phyloP scores from a whole-genome alignment of 176 grass and related monocot species.

The Cymbopogon citratus region DNA sequence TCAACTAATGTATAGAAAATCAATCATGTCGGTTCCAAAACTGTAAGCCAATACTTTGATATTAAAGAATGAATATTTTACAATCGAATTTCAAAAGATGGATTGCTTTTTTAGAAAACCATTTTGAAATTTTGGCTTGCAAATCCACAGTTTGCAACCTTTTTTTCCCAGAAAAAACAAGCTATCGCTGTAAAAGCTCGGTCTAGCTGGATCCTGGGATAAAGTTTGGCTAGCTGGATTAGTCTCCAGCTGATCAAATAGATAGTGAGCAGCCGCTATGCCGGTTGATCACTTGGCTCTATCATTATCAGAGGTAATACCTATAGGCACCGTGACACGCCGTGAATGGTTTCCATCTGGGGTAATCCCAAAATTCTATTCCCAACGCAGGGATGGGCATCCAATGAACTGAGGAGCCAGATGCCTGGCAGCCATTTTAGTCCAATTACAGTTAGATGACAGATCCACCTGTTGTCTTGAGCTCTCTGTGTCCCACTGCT shows the following conservation, averaged over 20 bases:
- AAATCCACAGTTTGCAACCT: background rate
- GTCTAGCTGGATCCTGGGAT: background rate
- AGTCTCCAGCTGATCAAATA: background rate
- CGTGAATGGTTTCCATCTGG: background rate
- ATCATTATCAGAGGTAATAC: background rate
- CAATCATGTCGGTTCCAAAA: background rate
- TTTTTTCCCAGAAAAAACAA: background rate
- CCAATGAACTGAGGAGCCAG: background rate
- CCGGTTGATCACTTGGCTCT: background rate
- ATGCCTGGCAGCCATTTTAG: background rate
- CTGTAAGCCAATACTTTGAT: background rate
- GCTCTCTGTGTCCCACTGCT: slow-evolving; percentile 16
- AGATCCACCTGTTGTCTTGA: slow-evolving; percentile 9
- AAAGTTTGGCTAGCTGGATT: background rate
- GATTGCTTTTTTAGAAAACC: background rate
- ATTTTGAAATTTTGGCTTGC: background rate
- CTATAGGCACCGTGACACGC: background rate
- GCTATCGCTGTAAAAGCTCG: background rate
- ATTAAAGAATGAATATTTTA: background rate
- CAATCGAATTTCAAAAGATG: background rate
- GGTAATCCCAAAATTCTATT: slow-evolving; percentile 1
- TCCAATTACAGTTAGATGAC: background rate
- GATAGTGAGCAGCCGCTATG: background rate
- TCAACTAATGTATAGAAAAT: background rate
- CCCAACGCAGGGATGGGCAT: background rate